Evolutionary conservation across 225 moss, liverwort and hornwort genomes (phyloP), one percentile per base, ranked within the genome.

Genomic region (Neckera pumila): DNA sequence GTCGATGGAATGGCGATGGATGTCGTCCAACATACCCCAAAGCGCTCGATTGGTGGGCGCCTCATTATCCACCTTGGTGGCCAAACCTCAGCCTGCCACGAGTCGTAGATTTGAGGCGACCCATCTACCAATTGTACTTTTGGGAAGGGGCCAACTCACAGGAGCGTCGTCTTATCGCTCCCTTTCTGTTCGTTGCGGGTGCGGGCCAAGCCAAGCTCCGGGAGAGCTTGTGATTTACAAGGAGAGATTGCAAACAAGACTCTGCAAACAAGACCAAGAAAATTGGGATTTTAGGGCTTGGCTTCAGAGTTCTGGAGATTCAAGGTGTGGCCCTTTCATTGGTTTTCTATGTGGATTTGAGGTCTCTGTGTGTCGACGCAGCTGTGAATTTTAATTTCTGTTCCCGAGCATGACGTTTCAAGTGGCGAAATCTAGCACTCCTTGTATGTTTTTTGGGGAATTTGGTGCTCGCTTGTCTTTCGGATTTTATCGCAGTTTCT

Each of bases 41-140:
- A 33, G 18, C 33, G 14, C 11, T 58, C 16, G 3, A 82, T 30
- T 62, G 71, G 89, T 72, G 34, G 81, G 56, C 33, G 31, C 8
- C 33, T 61, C 64, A 11, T 57, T 79, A 86, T 89, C 83, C 77
- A 36, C 87, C 33, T 65, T 79, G 85, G 67, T 91, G 91, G 86
- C 89, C 62, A 21, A 83, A 73, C 26, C 83, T 63, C 73, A 64
- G 79, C 89, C 91, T 65, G 89, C 89, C 91, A 89, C 89, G 64
- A 58, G 22, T 66, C 89, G 83, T 89, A 79, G 89, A 91, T 89
- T 83, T 65, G 38, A 12, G 9, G 36, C 27, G n/a, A 23, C 73
- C 12, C 49, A 89, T 91, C 91, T 89, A 83, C 83, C 49, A 73
- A 25, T 77, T 58, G 73, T 17, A 63, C 86, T 79, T 83, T 85